phyloP scores from a whole-genome alignment of 2,329 filamentous ascomycete species.

The Paecilomyces sp. region DNA sequence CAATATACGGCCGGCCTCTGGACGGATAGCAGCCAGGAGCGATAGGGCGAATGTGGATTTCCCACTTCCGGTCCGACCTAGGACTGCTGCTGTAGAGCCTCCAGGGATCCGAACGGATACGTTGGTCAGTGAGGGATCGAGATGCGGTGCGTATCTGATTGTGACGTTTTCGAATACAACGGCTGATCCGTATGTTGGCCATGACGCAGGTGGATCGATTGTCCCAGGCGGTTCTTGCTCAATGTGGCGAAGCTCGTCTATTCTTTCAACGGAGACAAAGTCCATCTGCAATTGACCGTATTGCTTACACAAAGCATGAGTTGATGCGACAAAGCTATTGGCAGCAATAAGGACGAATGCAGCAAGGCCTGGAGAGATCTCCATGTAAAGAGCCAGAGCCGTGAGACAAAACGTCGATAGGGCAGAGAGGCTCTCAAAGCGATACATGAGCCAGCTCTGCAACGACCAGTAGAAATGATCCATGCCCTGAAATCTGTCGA shows the following conservation, averaged over 20 bases:
- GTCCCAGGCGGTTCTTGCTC: conserved; percentile 66
- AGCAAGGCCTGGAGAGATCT: conserved; percentile 69
- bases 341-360: conserved; percentile 77
- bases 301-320: conserved; percentile 66
- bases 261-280: conserved; percentile 81
- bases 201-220: conserved; percentile 63
- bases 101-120: conserved; percentile 69
- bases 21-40: conserved; percentile 50
- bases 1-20: conserved; percentile 49
- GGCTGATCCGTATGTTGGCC: conserved; percentile 66
- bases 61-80: conserved; percentile 72
- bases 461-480: conserved; percentile 94
- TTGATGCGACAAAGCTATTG: conserved; percentile 56
- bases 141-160: conserved; percentile 69
- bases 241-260: conserved; percentile 72
- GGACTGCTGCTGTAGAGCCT: conserved; percentile 69
- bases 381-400: conserved; percentile 64
- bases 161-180: conserved; percentile 72
- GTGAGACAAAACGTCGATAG: conserved; percentile 68
- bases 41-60: conserved; percentile 69
- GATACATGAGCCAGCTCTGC: conserved; percentile 75
- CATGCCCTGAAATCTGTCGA: conserved; percentile 86
- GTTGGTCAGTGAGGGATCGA: conserved; percentile 64
- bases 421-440: conserved; percentile 67
- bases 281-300: conserved; percentile 87